These are phyloP conservation scores for Pseudognaphalium luteoalbum DNA, from an alignment of 129 eudicot genomes.

Conservation along the genomic window DNA sequence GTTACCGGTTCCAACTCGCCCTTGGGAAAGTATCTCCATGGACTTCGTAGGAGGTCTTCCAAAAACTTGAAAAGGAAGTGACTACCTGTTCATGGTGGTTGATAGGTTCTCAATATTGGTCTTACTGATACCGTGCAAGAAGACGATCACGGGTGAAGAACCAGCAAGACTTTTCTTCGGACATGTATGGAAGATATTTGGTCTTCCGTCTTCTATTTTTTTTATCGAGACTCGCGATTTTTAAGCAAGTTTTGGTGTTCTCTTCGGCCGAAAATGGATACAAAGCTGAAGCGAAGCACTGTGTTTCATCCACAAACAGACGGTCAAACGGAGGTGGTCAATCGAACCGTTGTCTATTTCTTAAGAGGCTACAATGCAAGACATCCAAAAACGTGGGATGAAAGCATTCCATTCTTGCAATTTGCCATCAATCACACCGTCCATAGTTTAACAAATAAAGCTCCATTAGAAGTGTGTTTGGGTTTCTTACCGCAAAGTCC, in stretches of 20 bases:
- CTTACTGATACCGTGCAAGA: slow-evolving; percentile 27
- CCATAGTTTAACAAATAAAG: neutral
- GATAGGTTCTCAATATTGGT: slow-evolving; percentile 27
- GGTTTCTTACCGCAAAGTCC: slow-evolving; percentile 23
- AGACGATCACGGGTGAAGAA: slow-evolving; percentile 22
- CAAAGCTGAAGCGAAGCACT: slow-evolving; percentile 18
- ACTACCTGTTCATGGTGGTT: slow-evolving; percentile 16
- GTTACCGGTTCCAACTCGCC: neutral
- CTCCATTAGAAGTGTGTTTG: slow-evolving; percentile 25
- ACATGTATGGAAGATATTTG: too few relatives aligned
- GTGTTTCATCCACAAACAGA: too few relatives aligned
- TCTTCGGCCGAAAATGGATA: slow-evolving; percentile 27
- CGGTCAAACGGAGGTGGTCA: slow-evolving; percentile 28
- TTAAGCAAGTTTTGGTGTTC: slow-evolving; percentile 26
- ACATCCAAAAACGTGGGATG: slow-evolving; percentile 30
- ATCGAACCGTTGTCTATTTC: slow-evolving; percentile 7
- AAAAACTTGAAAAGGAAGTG: neutral
- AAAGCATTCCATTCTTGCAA: slow-evolving; percentile 18
- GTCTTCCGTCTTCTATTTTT: neutral
- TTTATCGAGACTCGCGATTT: neutral
- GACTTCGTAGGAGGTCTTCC: slow-evolving; percentile 22
- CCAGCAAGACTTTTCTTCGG: slow-evolving; percentile 1
- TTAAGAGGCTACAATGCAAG: slow-evolving; percentile 12
- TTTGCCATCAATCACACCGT: slow-evolving; percentile 21
- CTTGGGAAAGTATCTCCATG: slow-evolving; percentile 23